Evolutionary conservation across 306 rosid species (phyloP).

Genomic region (Casuarina equisetifolia): DNA sequence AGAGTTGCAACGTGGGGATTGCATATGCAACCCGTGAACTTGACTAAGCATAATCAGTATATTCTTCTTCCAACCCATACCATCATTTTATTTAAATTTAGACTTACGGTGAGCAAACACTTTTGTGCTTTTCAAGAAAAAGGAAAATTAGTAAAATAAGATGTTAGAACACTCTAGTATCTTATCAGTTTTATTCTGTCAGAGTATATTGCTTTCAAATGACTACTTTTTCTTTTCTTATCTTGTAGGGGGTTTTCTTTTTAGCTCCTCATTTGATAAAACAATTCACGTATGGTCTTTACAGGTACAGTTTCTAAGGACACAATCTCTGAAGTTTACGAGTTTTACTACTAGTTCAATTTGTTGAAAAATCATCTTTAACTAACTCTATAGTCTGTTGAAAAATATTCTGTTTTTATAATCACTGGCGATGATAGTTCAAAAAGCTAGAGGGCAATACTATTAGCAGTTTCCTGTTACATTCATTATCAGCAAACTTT

Average conservation of each 20-base stretch:
- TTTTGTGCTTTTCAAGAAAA: background rate
- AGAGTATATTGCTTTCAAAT: conserved; percentile 30
- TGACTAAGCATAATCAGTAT: conserved; percentile 12
- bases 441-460: conserved; percentile 7
- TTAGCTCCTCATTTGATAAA: conserved; percentile 95
- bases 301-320: conserved; percentile 56
- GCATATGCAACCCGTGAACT: conserved; percentile 8
- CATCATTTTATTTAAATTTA: background rate
- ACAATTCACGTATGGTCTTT: conserved; percentile 84
- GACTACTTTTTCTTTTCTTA: conserved; percentile 18
- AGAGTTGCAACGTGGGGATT: conserved; percentile 25
- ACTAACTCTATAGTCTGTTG: conserved; percentile 15
- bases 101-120: background rate
- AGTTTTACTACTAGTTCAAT: conserved; percentile 4
- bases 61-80: background rate
- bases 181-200: background rate
- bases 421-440: conserved; percentile 22
- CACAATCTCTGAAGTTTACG: conserved; percentile 9
- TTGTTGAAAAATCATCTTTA: conserved; percentile 11
- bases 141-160: background rate
- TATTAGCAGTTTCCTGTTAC: conserved; percentile 9
- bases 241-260: conserved; percentile 70
- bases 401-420: conserved; percentile 2
- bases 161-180: background rate
- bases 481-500: conserved; percentile 17